Percentiles rank a stretch among this genome's conserved stretches.
Evolutionary conservation across 2,329 filamentous ascomycete genomes (phyloP).

Genomic region (Trichoderma brevicompactum): DNA sequence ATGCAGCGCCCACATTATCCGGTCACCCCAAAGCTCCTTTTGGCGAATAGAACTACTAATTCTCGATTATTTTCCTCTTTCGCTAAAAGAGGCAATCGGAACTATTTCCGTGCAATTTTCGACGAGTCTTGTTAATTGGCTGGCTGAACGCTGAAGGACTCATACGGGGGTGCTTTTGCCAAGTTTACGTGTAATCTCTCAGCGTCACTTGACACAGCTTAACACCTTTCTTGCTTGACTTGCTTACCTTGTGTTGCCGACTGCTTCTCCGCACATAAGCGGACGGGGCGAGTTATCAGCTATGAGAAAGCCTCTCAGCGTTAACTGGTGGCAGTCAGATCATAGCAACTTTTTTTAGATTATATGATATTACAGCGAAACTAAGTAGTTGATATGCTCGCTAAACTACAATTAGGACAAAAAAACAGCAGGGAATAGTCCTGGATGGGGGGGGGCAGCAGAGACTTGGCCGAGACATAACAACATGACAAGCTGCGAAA

Average conservation of each 20-base stretch:
- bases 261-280: too few species aligned
- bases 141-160: neutral
- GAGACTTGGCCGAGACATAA: too few species aligned
- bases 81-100: slow-evolving; percentile 19
- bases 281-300: too few species aligned
- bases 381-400: neutral
- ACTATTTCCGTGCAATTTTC: slow-evolving; percentile 17
- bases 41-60: neutral
- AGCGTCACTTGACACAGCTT: neutral
- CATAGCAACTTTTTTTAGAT: neutral
- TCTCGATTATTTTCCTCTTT: slow-evolving; percentile 14
- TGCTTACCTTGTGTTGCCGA: neutral
- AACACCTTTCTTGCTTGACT: neutral
- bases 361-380: too few species aligned
- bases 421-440: neutral
- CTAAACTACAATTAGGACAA: neutral
- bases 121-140: neutral
- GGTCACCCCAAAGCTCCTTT: neutral
- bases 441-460: too few species aligned
- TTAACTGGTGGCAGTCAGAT: neutral
- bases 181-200: neutral
- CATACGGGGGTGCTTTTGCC: neutral
- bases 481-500: neutral
- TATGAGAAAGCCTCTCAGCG: too few species aligned
- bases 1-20: neutral